Percentiles rank a stretch among this genome's conserved stretches.
phyloP scores from a whole-genome alignment of 805 yeast genomes.

The Saccharomycopsis schoenii region DNA sequence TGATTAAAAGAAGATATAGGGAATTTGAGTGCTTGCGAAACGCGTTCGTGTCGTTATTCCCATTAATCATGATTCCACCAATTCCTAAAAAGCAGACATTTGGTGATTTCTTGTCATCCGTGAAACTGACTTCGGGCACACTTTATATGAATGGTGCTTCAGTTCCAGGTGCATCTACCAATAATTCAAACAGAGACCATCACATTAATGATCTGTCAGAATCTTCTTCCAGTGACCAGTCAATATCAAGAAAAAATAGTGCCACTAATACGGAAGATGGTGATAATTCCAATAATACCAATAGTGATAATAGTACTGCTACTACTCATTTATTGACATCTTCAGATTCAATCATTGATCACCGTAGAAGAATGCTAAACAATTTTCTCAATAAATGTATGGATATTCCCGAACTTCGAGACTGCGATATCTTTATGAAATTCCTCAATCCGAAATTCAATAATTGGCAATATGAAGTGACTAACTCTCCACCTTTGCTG shows the following conservation, averaged over 20 bases:
- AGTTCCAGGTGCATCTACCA: background rate
- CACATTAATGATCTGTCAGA: slow-evolving; percentile 1
- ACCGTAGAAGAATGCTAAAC: slow-evolving; percentile 64
- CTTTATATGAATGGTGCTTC: background rate
- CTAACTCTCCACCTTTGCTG: slow-evolving; percentile 42
- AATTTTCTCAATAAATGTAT: slow-evolving; percentile 73
- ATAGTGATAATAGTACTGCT: slow-evolving; percentile 21
- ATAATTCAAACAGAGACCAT: slow-evolving; percentile 1
- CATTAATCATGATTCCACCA: slow-evolving; percentile 82
- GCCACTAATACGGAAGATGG: slow-evolving; percentile 1
- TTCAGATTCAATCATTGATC: slow-evolving; percentile 38
- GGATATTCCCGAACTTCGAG: slow-evolving; percentile 42
- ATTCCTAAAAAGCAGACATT: slow-evolving; percentile 77
- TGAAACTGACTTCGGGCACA: slow-evolving; percentile 4
- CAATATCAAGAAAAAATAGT: background rate
- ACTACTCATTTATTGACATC: background rate
- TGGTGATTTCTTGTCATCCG: slow-evolving; percentile 11
- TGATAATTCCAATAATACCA: slow-evolving; percentile 30
- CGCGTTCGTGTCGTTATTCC: slow-evolving; percentile 60
- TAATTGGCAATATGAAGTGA: slow-evolving; percentile 59
- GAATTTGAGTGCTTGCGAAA: slow-evolving; percentile 83
- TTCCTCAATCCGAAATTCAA: slow-evolving; percentile 79
- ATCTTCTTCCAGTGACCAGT: background rate
- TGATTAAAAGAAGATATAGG: slow-evolving; percentile 71
- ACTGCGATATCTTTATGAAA: slow-evolving; percentile 54